These are phyloP conservation scores for Globisporangium paddicum DNA, from an alignment of 352 stramenopile species.

Conservation along the genomic window DNA sequence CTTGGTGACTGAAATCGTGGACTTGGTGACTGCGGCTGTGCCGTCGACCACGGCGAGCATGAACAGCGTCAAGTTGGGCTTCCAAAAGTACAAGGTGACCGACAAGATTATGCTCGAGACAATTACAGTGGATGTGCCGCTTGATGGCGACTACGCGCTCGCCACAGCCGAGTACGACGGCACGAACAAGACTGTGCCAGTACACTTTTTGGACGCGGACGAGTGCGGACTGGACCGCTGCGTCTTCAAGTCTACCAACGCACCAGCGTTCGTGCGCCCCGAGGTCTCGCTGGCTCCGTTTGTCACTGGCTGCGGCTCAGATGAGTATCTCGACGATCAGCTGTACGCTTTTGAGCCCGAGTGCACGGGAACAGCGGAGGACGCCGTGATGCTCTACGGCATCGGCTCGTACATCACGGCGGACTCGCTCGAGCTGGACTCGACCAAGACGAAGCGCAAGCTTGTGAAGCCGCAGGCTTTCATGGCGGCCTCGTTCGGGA, in stretches of 20 bases:
- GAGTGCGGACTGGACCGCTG: constrained; percentile 11
- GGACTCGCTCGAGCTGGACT: constrained; percentile 11
- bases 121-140: constrained; percentile 15
- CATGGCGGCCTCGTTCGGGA: constrained; percentile 37
- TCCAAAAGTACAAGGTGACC: constrained; percentile 9
- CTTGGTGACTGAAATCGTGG: constrained; percentile 10
- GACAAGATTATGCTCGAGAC: constrained; percentile 14
- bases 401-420: constrained; percentile 15
- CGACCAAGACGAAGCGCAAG: constrained; percentile 7
- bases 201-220: constrained; percentile 7
- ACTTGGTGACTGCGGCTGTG: constrained; percentile 1
- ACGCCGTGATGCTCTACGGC: constrained; percentile 14
- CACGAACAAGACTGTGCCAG: background rate
- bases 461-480: constrained; percentile 13
- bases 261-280: constrained; percentile 7
- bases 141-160: constrained; percentile 10
- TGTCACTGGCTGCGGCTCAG: background rate
- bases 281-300: constrained; percentile 13
- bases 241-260: constrained; percentile 13
- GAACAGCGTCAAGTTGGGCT: constrained; percentile 8
- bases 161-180: constrained; percentile 6
- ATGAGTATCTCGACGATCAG: background rate
- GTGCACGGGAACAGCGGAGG: background rate
- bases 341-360: constrained; percentile 6
- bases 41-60: background rate